Conservation (phyloP, 768 basidiomycete species). For the Ephemerocybe angulata region DNA sequence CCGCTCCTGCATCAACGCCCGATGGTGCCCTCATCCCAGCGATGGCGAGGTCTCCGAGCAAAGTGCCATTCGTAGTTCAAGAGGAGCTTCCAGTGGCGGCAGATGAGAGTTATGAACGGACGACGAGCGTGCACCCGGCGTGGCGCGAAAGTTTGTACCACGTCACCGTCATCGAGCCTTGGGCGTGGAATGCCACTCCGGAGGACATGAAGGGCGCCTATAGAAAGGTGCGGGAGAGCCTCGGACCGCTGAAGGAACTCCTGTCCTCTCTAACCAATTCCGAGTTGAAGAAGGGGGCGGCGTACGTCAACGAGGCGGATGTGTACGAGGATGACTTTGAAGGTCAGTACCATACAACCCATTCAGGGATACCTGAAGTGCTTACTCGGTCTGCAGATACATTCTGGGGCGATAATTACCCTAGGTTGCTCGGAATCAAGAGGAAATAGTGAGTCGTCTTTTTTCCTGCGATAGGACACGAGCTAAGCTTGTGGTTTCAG, state of each 20-base stretch:
- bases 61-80: too few species aligned
- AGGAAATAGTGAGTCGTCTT: conserved; percentile 39
- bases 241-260: conserved; percentile 37
- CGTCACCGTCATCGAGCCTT: conserved; percentile 39
- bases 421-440: conserved; percentile 38
- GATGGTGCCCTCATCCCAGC: too few species aligned
- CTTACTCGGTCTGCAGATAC: conserved; percentile 26
- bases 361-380: neutral
- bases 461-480: neutral
- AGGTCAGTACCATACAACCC: conserved; percentile 21
- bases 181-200: conserved; percentile 44
- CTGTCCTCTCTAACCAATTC: too few species aligned
- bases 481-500: conserved; percentile 21
- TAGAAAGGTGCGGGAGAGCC: conserved; percentile 29
- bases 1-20: conserved; percentile 33
- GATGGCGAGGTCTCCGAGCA: too few species aligned
- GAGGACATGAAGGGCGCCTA: conserved; percentile 34
- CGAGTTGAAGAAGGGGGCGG: conserved; percentile 42
- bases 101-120: too few species aligned
- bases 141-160: conserved; percentile 47
- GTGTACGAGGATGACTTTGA: conserved; percentile 44
- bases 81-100: too few species aligned
- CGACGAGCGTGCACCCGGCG: conserved; percentile 42
- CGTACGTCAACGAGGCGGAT: conserved; percentile 50
- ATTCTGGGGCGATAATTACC: conserved; percentile 46